Evolutionary conservation across 2,329 filamentous ascomycete genomes (phyloP).

Genomic region (Chrysoporthe deuterocubensis): DNA sequence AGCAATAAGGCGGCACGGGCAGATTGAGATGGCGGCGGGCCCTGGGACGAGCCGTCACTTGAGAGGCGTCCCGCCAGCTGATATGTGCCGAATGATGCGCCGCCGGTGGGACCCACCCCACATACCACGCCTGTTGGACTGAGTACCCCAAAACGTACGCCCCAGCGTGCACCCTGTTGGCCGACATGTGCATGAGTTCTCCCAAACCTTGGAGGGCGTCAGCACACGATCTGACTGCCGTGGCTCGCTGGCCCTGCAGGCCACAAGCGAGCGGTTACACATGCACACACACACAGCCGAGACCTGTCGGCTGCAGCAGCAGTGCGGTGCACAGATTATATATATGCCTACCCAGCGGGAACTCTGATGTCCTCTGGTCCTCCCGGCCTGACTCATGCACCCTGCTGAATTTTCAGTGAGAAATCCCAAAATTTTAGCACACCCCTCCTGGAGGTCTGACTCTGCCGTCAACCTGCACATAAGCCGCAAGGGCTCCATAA

Average conservation of each 20-base stretch:
- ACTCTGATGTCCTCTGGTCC: neutral
- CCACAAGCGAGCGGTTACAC: conserved; percentile 18
- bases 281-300: conserved; percentile 6
- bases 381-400: conserved; percentile 26
- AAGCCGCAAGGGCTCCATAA: conserved; percentile 27
- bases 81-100: conserved; percentile 14
- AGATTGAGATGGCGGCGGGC: neutral
- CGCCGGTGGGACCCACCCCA: conserved; percentile 11
- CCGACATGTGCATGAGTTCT: conserved; percentile 9
- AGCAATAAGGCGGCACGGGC: conserved; percentile 1
- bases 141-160: conserved; percentile 2
- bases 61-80: neutral
- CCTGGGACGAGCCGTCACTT: conserved; percentile 21
- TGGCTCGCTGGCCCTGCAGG: conserved; percentile 11
- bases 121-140: conserved; percentile 1
- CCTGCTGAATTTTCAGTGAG: conserved; percentile 17
- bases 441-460: conserved; percentile 15
- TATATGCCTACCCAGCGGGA: conserved; percentile 2
- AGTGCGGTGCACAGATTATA: conserved; percentile 13
- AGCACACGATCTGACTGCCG: neutral
- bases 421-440: conserved; percentile 16
- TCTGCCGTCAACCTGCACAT: conserved; percentile 19
- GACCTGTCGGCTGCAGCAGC: neutral
- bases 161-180: neutral
- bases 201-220: neutral